Evolutionary conservation across 1,284 basidiomycete genomes (phyloP).

Genomic region (Fomitopsis pinicola): DNA sequence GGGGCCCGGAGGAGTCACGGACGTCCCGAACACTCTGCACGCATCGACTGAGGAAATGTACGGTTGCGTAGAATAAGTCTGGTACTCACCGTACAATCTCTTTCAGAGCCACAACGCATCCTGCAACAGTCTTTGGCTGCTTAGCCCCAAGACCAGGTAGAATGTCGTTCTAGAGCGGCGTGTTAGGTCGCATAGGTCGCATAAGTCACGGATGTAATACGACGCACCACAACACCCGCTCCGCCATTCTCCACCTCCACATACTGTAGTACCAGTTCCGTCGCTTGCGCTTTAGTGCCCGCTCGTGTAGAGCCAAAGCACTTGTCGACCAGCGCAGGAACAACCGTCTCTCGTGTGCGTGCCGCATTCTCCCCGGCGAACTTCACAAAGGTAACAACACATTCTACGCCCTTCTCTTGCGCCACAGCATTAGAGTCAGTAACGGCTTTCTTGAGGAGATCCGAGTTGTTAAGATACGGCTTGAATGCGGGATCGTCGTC

Average conservation of each 20-base stretch:
- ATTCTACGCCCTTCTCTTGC: slow-evolving; percentile 95
- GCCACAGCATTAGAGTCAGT: slow-evolving; percentile 95
- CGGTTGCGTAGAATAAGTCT: not conserved
- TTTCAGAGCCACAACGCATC: slow-evolving; percentile 75
- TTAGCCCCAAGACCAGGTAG: slow-evolving; percentile 86
- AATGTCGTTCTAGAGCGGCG: slow-evolving; percentile 63
- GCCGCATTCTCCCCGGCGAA: slow-evolving; percentile 88
- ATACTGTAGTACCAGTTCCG: slow-evolving; percentile 87
- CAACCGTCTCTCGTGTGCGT: slow-evolving; percentile 75
- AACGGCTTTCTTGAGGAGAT: slow-evolving; percentile 83
- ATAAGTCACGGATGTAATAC: slow-evolving; percentile 13
- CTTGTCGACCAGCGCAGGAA: slow-evolving; percentile 94
- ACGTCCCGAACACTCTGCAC: slow-evolving; percentile 79
- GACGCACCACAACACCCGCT: slow-evolving; percentile 83
- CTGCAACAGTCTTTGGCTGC: slow-evolving; percentile 92
- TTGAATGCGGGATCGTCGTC: slow-evolving; percentile 94
- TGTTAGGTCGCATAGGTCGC: slow-evolving; percentile 28
- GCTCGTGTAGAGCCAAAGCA: slow-evolving; percentile 89
- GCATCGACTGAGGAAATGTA: not conserved
- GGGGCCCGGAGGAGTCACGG: slow-evolving; percentile 71
- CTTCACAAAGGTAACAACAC: slow-evolving; percentile 81
- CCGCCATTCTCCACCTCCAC: slow-evolving; percentile 93
- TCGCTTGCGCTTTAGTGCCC: slow-evolving; percentile 87
- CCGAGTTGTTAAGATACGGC: slow-evolving; percentile 76
- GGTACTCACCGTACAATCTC: slow-evolving; percentile 64